phyloP scores from a whole-genome alignment of 2,329 filamentous ascomycete species.

The Daldinia eschscholtzii region DNA sequence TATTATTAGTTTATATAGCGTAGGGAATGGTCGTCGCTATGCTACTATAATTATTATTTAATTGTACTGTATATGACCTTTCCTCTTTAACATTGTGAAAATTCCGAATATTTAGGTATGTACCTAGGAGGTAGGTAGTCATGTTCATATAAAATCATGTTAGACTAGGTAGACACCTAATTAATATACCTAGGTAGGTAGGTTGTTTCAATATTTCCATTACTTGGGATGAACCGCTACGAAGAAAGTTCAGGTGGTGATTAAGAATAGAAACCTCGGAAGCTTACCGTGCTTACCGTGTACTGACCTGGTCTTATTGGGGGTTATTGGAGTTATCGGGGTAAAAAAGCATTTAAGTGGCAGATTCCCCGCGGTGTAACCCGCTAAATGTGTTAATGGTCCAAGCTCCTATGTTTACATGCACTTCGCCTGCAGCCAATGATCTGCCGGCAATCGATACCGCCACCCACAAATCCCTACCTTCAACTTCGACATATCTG shows the following conservation, averaged over 20 bases:
- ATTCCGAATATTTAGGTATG: not conserved
- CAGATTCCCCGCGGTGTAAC: slow-evolving; percentile 9
- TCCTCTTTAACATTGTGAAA: not conserved
- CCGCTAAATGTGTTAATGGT: slow-evolving; percentile 35
- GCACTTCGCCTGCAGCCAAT: slow-evolving; percentile 41
- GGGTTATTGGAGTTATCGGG: not conserved
- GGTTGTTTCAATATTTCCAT: too few species aligned
- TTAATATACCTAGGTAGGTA: too few species aligned
- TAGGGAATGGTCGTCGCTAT: not conserved
- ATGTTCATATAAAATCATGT: too few species aligned
- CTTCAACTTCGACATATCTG: slow-evolving; percentile 32
- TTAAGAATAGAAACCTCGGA: not conserved
- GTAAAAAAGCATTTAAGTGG: not conserved
- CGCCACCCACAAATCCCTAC: slow-evolving; percentile 38
- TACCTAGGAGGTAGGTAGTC: too few species aligned
- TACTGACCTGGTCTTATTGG: not conserved
- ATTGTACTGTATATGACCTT: not conserved
- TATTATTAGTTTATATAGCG: not conserved
- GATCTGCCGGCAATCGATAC: slow-evolving; percentile 26
- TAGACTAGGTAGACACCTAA: too few species aligned
- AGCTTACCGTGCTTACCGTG: not conserved
- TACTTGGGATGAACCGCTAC: not conserved
- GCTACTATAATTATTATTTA: not conserved
- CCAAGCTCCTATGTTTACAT: slow-evolving; percentile 51
- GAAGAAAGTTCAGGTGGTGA: not conserved